Conservation (phyloP, 129 eudicot species). For the Centaurea solstitialis region DNA sequence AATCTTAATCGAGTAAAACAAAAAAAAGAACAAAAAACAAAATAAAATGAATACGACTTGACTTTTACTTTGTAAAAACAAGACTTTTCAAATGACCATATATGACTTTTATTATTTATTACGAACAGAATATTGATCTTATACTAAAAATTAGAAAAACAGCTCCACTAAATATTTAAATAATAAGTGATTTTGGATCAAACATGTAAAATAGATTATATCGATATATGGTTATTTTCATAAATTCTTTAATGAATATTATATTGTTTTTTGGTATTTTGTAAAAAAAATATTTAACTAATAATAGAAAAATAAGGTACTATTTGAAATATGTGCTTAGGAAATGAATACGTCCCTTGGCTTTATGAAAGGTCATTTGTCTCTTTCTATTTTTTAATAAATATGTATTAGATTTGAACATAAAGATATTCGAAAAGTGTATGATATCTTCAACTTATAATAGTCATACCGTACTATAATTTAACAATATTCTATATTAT, state of each 20-base stretch:
- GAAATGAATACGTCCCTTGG: slow-evolving; percentile 16
- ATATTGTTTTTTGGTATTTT: background rate
- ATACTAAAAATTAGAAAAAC: background rate
- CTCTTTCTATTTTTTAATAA: slow-evolving; percentile 20
- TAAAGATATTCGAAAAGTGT: background rate
- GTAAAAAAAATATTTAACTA: background rate
- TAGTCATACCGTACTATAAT: background rate
- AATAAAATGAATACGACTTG: background rate
- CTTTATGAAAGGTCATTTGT: slow-evolving; percentile 33
- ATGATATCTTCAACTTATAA: slow-evolving; percentile 1
- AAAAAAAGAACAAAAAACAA: background rate
- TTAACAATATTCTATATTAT: background rate
- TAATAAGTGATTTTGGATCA: background rate
- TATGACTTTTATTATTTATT: background rate
- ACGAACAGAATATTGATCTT: background rate
- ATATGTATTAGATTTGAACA: background rate
- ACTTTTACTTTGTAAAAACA: background rate
- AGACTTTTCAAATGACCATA: background rate
- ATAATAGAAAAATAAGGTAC: background rate
- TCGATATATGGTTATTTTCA: background rate
- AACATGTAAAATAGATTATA: background rate
- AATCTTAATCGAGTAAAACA: background rate
- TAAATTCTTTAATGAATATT: background rate
- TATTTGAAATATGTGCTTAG: background rate
- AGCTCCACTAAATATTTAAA: background rate